Base-by-base conservation (phyloP, 1,284 basidiomycete genomes). In the Puccinia hordei region DNA sequence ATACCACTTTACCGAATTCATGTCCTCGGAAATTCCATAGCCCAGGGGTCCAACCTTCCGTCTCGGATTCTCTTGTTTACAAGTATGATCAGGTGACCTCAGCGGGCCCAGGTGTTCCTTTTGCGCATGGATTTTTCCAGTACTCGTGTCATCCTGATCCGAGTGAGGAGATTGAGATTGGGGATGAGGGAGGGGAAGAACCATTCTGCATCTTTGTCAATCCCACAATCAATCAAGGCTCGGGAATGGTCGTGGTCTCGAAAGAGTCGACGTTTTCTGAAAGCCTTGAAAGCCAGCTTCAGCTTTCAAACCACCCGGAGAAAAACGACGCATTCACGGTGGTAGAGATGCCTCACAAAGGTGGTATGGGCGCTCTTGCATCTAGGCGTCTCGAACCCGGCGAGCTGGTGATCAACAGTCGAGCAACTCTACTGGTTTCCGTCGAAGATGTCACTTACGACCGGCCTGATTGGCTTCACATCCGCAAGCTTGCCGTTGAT, bases 281-380 rank as follows among this genome's bases (percentile, higher is more conserved):
- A 27, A 73, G 72, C n/a, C 53, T 73, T 22, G 24, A 73, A 8
- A 38, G 3, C 51, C 49, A 44, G 30, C 53, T 73, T 9, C 9
- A 59, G 24, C 61, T 78, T 13, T 57, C 17, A 8, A 22, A 57
- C 49, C 30, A 78, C 12, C n/a, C 59, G 24, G 51, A 27, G 27
- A 49, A 24, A 57, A 59, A 41, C 30, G 44, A 59, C 9, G 44
- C 65, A 38, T 69, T 78, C 49, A 46, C 35, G n/a, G 76, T 78
- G n/a, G 66, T 78, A 15, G 41, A 78, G 38, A 78, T 78, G 76
- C 49, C 49, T 4, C 30, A 71, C 8, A 78, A 78, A 35, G 76
- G 74, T 41, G 74, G 76, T 9, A 71, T 66, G 51, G 76, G 76
- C 22, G 53, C 55, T n/a, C 17, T 78, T 24, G 49, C 76, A 41